Conservation (phyloP, 306 rosid genomes). For the Luffa acutangula region DNA sequence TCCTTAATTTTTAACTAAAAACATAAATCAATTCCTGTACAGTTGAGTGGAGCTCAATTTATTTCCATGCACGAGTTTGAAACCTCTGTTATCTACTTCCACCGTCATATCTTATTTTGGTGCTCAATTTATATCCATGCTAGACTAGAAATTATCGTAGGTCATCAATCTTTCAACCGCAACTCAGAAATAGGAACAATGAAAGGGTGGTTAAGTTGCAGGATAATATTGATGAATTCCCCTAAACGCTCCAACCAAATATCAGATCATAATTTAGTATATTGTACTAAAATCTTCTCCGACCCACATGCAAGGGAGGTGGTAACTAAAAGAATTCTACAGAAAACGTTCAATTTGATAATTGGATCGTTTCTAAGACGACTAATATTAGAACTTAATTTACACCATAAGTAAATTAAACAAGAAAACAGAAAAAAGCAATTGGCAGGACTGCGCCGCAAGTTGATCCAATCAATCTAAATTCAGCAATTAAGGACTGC, state of each 20-base stretch:
- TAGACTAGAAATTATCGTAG: background rate
- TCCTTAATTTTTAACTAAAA: background rate
- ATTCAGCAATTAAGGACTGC: background rate
- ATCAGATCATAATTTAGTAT: background rate
- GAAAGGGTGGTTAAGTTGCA: background rate
- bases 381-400: background rate
- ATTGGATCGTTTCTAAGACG: background rate
- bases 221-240: background rate
- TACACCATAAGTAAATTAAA: background rate
- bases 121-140: background rate
- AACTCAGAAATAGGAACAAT: background rate
- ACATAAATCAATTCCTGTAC: background rate
- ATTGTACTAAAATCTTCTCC: background rate
- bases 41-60: background rate
- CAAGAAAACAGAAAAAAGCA: background rate
- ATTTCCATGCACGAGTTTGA: background rate
- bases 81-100: background rate
- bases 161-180: background rate
- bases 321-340: background rate
- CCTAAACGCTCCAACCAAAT: background rate
- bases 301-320: background rate
- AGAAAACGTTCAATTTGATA: background rate
- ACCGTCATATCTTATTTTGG: background rate
- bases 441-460: background rate
- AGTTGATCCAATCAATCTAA: background rate